phyloP scores from a whole-genome alignment of 2,329 filamentous ascomycete species.

The Mollisia scopiformis region DNA sequence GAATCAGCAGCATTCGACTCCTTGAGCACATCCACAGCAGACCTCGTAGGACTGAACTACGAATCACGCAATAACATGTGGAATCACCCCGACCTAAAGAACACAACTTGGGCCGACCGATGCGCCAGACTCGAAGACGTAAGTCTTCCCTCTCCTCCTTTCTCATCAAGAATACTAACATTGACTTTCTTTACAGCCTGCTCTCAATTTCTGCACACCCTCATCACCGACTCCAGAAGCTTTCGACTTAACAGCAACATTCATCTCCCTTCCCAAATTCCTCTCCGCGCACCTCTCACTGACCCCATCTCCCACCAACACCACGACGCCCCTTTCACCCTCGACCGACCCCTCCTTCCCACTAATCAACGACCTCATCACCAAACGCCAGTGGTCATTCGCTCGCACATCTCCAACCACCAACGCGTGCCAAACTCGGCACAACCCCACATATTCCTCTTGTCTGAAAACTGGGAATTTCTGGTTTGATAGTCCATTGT shows the following conservation, averaged over 20 bases:
- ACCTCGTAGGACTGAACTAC: conserved; percentile 9
- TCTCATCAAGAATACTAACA: not conserved
- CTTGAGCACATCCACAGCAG: not conserved
- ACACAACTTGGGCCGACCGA: conserved; percentile 5
- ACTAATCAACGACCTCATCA: not conserved
- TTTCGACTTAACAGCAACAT: conserved; percentile 12
- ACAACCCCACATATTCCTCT: conserved; percentile 11
- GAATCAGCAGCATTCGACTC: conserved; percentile 12
- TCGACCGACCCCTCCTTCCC: not conserved
- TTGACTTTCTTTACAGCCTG: conserved; percentile 1
- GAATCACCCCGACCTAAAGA: conserved; percentile 6
- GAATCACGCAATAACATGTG: conserved; percentile 7
- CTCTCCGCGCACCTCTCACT: not conserved
- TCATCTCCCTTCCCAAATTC: conserved; percentile 9
- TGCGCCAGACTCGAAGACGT: conserved; percentile 10
- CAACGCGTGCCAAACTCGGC: not conserved
- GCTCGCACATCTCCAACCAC: not conserved
- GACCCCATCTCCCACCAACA: not conserved
- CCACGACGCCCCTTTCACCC: not conserved
- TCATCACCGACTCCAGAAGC: not conserved
- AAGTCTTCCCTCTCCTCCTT: not conserved
- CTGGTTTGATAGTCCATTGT: conserved; percentile 14
- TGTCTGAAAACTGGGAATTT: conserved; percentile 15
- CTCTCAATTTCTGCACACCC: conserved; percentile 1
- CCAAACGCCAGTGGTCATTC: not conserved